These are phyloP conservation scores for Hypoxylon sp. DNA, from an alignment of 2,329 filamentous ascomycete genomes.

Conservation along the genomic window DNA sequence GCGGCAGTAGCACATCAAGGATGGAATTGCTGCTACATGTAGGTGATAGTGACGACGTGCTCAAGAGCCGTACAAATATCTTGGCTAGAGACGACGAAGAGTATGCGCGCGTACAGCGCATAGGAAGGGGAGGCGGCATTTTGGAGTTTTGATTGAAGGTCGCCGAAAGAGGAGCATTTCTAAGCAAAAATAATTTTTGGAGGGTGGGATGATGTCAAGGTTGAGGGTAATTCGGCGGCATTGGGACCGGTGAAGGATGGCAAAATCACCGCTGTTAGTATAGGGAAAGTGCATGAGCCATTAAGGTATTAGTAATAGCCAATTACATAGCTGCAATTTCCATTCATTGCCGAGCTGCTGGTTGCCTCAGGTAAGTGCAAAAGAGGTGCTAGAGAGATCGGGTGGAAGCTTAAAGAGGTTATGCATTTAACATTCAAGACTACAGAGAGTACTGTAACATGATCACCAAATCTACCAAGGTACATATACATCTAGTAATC, in stretches of 20 bases:
- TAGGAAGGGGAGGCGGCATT: conserved; percentile 45
- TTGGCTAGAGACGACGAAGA: conserved; percentile 54
- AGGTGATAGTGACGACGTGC: conserved; percentile 40
- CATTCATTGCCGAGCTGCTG: conserved; percentile 26
- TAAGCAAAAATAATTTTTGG: conserved; percentile 47
- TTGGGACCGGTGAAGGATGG: conserved; percentile 22
- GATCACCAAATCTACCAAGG: conserved; percentile 7
- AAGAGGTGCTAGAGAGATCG: neutral
- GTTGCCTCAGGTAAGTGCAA: neutral
- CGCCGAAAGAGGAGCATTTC: conserved; percentile 29
- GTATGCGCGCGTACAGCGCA: conserved; percentile 58
- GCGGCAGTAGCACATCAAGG: conserved; percentile 56
- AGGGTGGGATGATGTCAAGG: conserved; percentile 51
- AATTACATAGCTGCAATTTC: conserved; percentile 38
- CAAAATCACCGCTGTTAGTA: conserved; percentile 16
- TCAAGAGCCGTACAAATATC: conserved; percentile 54
- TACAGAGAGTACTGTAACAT: neutral
- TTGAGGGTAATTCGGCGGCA: conserved; percentile 23
- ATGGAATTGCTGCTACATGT: conserved; percentile 50
- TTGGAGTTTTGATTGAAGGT: neutral
- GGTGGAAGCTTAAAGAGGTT: conserved; percentile 9
- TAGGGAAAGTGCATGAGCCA: neutral
- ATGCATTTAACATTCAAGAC: conserved; percentile 18
- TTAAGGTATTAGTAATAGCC: conserved; percentile 38
- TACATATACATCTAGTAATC: neutral